phyloP scores from a whole-genome alignment of 176 grass and related monocot genomes.

The Aegilops umbellulata region DNA sequence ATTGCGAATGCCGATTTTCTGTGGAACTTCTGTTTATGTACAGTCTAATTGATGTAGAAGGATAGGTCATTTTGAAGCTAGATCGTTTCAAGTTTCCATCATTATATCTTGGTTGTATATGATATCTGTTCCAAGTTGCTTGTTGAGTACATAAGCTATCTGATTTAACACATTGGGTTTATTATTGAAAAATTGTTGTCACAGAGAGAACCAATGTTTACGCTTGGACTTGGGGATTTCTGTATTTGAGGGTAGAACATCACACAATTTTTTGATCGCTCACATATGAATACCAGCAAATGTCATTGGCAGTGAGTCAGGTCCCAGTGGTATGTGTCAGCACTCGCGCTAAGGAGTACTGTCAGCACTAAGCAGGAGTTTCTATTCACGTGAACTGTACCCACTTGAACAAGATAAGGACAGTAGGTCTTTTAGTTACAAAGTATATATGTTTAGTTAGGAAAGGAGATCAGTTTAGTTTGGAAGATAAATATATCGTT shows the following conservation, averaged over 20 bases:
- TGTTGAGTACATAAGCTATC: background rate
- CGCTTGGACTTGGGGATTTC: background rate
- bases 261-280: background rate
- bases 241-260: background rate
- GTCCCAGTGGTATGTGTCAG: background rate
- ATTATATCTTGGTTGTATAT: background rate
- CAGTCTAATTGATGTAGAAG: background rate
- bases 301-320: background rate
- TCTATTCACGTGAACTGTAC: background rate
- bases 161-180: background rate
- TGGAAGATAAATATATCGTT: background rate
- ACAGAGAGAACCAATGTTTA: background rate
- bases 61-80: background rate
- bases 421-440: background rate
- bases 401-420: background rate
- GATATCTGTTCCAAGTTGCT: background rate
- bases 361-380: background rate
- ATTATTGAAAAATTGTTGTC: too few relatives aligned
- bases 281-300: background rate
- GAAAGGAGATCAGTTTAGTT: background rate
- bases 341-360: background rate
- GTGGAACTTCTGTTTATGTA: background rate
- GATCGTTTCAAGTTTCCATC: background rate
- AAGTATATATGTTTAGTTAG: background rate
- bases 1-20: background rate